These are phyloP conservation scores for Phytophthora capsici DNA, from an alignment of 352 stramenopile species.

Conservation along the genomic window DNA sequence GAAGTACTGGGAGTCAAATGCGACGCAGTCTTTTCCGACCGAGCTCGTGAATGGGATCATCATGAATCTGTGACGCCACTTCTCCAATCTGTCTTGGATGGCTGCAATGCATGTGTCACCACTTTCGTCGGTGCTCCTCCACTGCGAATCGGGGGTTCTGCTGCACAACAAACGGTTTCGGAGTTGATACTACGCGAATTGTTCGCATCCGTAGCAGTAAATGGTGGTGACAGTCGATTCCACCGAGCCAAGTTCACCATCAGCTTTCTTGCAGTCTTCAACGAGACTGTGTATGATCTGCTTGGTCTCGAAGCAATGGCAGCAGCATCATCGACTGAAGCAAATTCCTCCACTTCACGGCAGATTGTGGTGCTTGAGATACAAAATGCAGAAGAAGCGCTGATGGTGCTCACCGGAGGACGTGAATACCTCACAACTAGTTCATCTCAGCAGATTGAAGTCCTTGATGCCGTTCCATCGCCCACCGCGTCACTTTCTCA, in stretches of 20 bases:
- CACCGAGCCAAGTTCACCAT: slow-evolving; percentile 67
- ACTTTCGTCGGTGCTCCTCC: slow-evolving; percentile 56
- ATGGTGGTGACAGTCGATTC: slow-evolving; percentile 43
- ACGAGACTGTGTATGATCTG: slow-evolving; percentile 95
- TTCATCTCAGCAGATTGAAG: slow-evolving; percentile 12
- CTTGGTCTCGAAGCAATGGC: slow-evolving; percentile 56
- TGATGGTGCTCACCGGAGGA: slow-evolving; percentile 63
- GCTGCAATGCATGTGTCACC: slow-evolving; percentile 69
- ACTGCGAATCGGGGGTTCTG: slow-evolving; percentile 22
- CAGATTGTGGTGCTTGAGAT: slow-evolving; percentile 75
- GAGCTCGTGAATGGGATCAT: slow-evolving; percentile 60
- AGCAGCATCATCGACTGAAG: slow-evolving; percentile 3
- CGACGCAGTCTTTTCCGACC: slow-evolving; percentile 71
- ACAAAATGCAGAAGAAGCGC: slow-evolving; percentile 63
- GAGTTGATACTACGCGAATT: slow-evolving; percentile 59
- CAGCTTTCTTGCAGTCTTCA: slow-evolving; percentile 93
- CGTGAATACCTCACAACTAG: slow-evolving; percentile 51
- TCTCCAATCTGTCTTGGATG: slow-evolving; percentile 72
- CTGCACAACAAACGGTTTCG: slow-evolving; percentile 34
- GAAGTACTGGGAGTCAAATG: slow-evolving; percentile 53
- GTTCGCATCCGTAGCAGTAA: slow-evolving; percentile 43
- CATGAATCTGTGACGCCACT: slow-evolving; percentile 66
- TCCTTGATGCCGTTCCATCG: slow-evolving; percentile 26
- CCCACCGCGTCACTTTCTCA: slow-evolving; percentile 49
- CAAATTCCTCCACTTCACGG: slow-evolving; percentile 3